phyloP scores from a whole-genome alignment of 306 rosid species.

The Prosopis cineraria region DNA sequence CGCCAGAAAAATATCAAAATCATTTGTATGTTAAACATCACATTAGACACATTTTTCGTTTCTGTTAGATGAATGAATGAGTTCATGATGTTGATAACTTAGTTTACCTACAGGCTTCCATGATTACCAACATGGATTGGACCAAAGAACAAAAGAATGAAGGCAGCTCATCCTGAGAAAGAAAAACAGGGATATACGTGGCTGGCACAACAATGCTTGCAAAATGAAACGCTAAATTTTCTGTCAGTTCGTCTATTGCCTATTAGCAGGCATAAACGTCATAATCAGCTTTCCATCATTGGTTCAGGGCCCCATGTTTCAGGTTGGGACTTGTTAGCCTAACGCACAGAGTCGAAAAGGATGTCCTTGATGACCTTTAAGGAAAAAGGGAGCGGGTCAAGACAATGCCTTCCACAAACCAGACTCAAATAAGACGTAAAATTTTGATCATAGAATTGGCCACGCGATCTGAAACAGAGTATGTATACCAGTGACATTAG shows the following conservation, averaged over 20 bases:
- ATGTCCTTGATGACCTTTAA: slow-evolving; percentile 87
- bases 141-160: no score
- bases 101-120: neutral
- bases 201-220: neutral
- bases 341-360: slow-evolving; percentile 81
- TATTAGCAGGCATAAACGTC: slow-evolving; percentile 1
- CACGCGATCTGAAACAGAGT: neutral
- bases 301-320: slow-evolving; percentile 88
- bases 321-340: slow-evolving; percentile 56
- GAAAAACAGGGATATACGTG: slow-evolving; percentile 35
- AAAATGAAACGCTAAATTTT: slow-evolving; percentile 29
- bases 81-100: neutral
- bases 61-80: slow-evolving; percentile 23
- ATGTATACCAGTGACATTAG: slow-evolving; percentile 81
- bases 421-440: neutral
- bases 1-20: neutral
- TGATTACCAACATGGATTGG: neutral
- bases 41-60: slow-evolving; percentile 2
- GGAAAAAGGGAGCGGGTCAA: slow-evolving; percentile 18
- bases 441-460: slow-evolving; percentile 19
- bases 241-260: slow-evolving; percentile 12
- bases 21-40: neutral
- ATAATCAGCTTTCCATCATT: slow-evolving; percentile 81
- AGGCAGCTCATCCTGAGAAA: slow-evolving; percentile 18
- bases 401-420: slow-evolving; percentile 11